Conservation (phyloP, 352 stramenopile genomes). For the Phytophthora brassicae region DNA sequence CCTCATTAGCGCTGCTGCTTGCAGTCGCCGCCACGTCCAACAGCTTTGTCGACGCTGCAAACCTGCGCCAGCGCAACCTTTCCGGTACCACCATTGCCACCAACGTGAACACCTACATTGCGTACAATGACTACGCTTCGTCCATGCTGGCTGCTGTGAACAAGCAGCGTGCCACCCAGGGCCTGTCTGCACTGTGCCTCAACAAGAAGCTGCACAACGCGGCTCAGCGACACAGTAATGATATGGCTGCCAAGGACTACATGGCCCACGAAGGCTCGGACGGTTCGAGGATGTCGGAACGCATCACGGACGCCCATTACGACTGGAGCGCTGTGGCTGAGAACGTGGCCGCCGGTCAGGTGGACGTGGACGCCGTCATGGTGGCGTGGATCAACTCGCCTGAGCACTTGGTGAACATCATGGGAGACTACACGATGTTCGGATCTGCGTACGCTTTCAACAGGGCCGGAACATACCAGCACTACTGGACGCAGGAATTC, state of each 20-base stretch:
- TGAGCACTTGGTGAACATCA: slow-evolving; percentile 26
- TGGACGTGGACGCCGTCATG: slow-evolving; percentile 32
- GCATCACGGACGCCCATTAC: slow-evolving; percentile 42
- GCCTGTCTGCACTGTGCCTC: slow-evolving; percentile 31
- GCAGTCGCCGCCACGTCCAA: too few relatives aligned
- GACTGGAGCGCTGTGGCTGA: slow-evolving; percentile 36
- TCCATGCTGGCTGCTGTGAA: slow-evolving; percentile 46
- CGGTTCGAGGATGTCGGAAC: slow-evolving; percentile 35
- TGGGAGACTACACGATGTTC: slow-evolving; percentile 38
- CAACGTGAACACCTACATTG: too few relatives aligned
- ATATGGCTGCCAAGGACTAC: slow-evolving; percentile 42
- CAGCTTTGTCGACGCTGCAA: too few relatives aligned
- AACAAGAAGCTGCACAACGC: slow-evolving; percentile 37
- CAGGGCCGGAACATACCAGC: slow-evolving; percentile 18
- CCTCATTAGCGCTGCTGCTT: too few relatives aligned
- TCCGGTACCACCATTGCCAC: too few relatives aligned
- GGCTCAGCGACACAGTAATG: slow-evolving; percentile 28
- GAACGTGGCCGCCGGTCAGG: slow-evolving; percentile 35
- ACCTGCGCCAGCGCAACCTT: too few relatives aligned
- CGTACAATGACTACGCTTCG: slow-evolving; percentile 18
- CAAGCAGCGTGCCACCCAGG: slow-evolving; percentile 36
- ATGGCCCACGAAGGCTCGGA: slow-evolving; percentile 44
- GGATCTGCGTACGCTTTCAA: slow-evolving; percentile 35
- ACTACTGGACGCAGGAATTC: slow-evolving; percentile 63
- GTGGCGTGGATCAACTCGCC: slow-evolving; percentile 30